Percentiles rank a stretch among this genome's conserved stretches.
Evolutionary conservation across 352 stramenopile genomes (phyloP).

Genomic region (Pythium utonaiense): DNA sequence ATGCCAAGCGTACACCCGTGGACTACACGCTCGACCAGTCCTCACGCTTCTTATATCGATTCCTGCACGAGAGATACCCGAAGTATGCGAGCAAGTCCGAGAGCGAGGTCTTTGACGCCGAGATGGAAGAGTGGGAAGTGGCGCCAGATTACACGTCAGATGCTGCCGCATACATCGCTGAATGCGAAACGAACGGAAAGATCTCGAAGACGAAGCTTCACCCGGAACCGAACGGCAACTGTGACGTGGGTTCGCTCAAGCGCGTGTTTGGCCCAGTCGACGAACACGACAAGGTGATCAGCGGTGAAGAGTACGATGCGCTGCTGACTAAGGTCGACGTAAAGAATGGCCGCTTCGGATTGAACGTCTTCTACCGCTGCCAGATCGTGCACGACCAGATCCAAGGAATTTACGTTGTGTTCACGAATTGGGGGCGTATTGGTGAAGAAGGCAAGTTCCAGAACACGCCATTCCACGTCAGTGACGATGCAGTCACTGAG

Average conservation of each 20-base stretch:
- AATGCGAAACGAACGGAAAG: constrained; percentile 52
- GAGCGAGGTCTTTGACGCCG: constrained; percentile 26
- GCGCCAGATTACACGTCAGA: constrained; percentile 44
- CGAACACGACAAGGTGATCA: constrained; percentile 20
- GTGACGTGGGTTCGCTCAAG: constrained; percentile 54
- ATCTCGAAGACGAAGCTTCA: constrained; percentile 45
- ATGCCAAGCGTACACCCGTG: constrained; percentile 33
- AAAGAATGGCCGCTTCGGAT: constrained; percentile 58
- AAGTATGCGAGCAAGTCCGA: constrained; percentile 25
- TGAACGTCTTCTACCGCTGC: constrained; percentile 77
- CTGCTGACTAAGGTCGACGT: constrained; percentile 77
- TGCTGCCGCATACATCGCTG: constrained; percentile 40
- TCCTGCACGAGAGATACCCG: constrained; percentile 37
- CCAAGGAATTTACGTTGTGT: constrained; percentile 66
- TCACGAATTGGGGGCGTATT: constrained; percentile 81
- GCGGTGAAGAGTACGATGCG: constrained; percentile 46
- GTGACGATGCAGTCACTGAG: constrained; percentile 49
- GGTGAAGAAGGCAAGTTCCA: constrained; percentile 74
- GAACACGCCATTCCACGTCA: constrained; percentile 64
- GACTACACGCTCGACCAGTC: constrained; percentile 55
- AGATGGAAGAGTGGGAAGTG: constrained; percentile 29
- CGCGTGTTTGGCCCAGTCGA: constrained; percentile 36
- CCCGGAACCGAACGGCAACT: constrained; percentile 47
- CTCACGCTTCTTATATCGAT: constrained; percentile 55
- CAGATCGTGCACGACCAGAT: constrained; percentile 71